These are phyloP conservation scores for Nigrospora osmanthi DNA, from an alignment of 2,329 filamentous ascomycete genomes.

Conservation along the genomic window DNA sequence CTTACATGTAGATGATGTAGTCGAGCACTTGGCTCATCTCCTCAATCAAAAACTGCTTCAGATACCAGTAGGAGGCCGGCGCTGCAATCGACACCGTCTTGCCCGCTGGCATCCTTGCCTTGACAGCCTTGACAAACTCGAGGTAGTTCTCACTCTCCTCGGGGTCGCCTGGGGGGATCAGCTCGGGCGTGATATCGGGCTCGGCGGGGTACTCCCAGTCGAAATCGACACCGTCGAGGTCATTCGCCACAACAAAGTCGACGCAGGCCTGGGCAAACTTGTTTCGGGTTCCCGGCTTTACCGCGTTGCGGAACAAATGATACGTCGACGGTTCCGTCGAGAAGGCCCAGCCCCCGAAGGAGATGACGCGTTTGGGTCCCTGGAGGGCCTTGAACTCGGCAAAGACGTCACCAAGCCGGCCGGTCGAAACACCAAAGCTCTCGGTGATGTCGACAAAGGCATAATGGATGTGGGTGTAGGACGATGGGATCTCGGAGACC, in stretches of 20 bases:
- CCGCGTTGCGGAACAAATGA: slow-evolving; percentile 8
- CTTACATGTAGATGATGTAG: not conserved
- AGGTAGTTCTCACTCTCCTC: slow-evolving; percentile 8
- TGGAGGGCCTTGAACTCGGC: slow-evolving; percentile 8
- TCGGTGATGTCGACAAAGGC: slow-evolving; percentile 6
- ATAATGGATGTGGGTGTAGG: slow-evolving; percentile 3
- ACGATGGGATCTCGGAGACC: not conserved
- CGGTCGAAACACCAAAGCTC: not conserved
- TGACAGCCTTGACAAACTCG: slow-evolving; percentile 5
- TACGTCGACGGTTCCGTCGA: slow-evolving; percentile 8
- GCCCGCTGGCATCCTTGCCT: not conserved
- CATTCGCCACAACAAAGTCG: slow-evolving; percentile 12
- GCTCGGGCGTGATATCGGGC: not conserved
- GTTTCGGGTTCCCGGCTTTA: slow-evolving; percentile 4
- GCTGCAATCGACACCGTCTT: not conserved
- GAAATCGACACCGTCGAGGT: slow-evolving; percentile 22
- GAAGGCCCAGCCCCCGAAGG: slow-evolving; percentile 13
- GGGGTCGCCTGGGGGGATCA: slow-evolving; percentile 8
- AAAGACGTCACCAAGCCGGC: not conserved
- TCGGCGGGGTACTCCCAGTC: slow-evolving; percentile 27
- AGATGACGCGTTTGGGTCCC: slow-evolving; percentile 8
- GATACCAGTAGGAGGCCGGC: not conserved
- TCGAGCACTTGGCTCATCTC: not conserved
- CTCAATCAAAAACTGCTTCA: not conserved
- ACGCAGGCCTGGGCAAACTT: slow-evolving; percentile 11